A percentile compares a stretch with the other conserved stretches of the same genome.
Evolutionary conservation across 2,329 filamentous ascomycete genomes (phyloP).

Genomic region (Pseudocercospora crystallina): DNA sequence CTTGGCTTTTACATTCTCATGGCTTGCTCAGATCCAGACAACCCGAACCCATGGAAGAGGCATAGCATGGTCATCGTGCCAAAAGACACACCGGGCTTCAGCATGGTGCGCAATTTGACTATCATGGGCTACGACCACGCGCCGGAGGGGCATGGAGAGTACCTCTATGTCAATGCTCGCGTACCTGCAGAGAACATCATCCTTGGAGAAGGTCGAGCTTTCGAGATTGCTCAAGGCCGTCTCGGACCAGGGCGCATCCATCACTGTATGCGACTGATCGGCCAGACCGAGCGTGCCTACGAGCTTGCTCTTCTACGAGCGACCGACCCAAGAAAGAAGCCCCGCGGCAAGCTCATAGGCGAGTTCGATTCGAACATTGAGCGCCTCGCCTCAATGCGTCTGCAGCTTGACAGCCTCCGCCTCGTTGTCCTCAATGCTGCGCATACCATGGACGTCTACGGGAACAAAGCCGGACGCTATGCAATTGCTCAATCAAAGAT

Average conservation of each 20-base stretch:
- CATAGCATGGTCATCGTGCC: constrained; percentile 94
- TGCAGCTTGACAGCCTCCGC: constrained; percentile 88
- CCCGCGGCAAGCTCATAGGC: constrained; percentile 80
- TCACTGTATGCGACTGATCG: constrained; percentile 92
- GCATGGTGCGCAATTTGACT: constrained; percentile 84
- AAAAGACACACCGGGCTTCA: constrained; percentile 77
- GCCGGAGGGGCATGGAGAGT: constrained; percentile 90
- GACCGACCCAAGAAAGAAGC: constrained; percentile 84
- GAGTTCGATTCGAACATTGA: constrained; percentile 92
- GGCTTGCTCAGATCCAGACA: constrained; percentile 79
- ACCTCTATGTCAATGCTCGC: constrained; percentile 82
- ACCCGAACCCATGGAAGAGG: constrained; percentile 77
- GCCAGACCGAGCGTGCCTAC: constrained; percentile 80
- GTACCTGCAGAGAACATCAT: constrained; percentile 81
- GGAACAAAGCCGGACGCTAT: constrained; percentile 81
- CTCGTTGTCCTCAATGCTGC: constrained; percentile 89
- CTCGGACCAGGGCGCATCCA: constrained; percentile 95
- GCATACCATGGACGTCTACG: constrained; percentile 82
- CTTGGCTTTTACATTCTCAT: constrained; percentile 93
- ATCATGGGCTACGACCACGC: constrained; percentile 97
- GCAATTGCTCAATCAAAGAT: constrained; percentile 95
- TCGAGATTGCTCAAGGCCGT: constrained; percentile 95
- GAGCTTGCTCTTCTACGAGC: constrained; percentile 91
- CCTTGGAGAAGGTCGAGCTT: constrained; percentile 89
- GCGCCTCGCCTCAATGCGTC: constrained; percentile 84